A percentile compares a stretch with the other conserved stretches of the same genome.
These are phyloP conservation scores for Nicotiana obtusifolia DNA, from an alignment of 257 asterid genomes.

Conservation along the genomic window DNA sequence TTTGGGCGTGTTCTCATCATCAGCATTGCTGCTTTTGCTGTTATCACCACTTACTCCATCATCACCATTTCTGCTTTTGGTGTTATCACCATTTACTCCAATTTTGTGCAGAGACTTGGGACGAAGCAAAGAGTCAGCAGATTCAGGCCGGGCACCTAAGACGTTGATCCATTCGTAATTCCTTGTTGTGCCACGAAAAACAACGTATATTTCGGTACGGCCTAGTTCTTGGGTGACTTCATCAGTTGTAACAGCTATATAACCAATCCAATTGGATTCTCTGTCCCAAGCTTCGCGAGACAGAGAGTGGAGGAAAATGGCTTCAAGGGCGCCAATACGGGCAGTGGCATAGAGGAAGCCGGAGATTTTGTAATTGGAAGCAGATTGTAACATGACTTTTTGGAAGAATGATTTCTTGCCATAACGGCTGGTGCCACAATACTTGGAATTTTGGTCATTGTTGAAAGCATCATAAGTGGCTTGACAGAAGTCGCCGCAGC, in stretches of 20 bases:
- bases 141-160: slow-evolving; percentile 32
- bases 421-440: slow-evolving; percentile 76
- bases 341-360: slow-evolving; percentile 82
- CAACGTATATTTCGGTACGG: slow-evolving; percentile 70
- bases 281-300: slow-evolving; percentile 80
- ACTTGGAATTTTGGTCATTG: slow-evolving; percentile 74
- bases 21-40: slow-evolving; percentile 6
- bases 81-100: not conserved
- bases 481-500: slow-evolving; percentile 85
- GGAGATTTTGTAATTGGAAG: slow-evolving; percentile 41
- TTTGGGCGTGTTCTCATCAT: slow-evolving; percentile 32
- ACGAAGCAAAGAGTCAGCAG: slow-evolving; percentile 34
- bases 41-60: not conserved
- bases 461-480: slow-evolving; percentile 89
- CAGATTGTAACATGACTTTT: slow-evolving; percentile 50
- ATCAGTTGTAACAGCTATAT: slow-evolving; percentile 58
- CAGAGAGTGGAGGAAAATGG: slow-evolving; percentile 56
- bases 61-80: not conserved
- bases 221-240: slow-evolving; percentile 39
- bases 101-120: slow-evolving; percentile 13
- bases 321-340: slow-evolving; percentile 25
- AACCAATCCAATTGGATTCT: slow-evolving; percentile 89
- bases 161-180: slow-evolving; percentile 73
- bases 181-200: slow-evolving; percentile 69
- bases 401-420: slow-evolving; percentile 65